A percentile compares a stretch with the other conserved stretches of the same genome.
Evolutionary conservation across 1,139 yeast genomes (phyloP).

Genomic region (Saccharomyces pastorianus): DNA sequence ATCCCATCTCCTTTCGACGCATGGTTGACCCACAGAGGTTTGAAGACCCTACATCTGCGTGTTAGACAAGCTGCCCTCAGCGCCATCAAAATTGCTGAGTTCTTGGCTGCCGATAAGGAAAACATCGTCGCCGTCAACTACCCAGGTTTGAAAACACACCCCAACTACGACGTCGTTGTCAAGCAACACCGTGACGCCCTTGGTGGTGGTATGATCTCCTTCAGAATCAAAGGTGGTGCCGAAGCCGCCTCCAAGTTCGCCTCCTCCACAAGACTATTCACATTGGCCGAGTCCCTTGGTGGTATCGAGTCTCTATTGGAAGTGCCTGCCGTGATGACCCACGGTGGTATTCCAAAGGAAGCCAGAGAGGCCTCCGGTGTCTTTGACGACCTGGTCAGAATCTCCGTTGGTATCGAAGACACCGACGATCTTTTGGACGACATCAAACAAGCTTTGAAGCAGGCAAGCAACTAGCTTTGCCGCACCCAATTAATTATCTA

Average conservation of each 20-base stretch:
- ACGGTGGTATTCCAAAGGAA: slow-evolving; percentile 79
- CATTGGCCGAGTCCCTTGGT: slow-evolving; percentile 84
- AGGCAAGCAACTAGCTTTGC: slow-evolving; percentile 20
- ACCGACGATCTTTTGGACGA: slow-evolving; percentile 70
- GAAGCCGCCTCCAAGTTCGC: slow-evolving; percentile 68
- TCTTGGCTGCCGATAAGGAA: slow-evolving; percentile 39
- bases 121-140: slow-evolving; percentile 61
- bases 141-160: slow-evolving; percentile 70
- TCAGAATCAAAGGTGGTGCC: slow-evolving; percentile 79
- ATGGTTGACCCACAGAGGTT: slow-evolving; percentile 90
- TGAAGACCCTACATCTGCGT: slow-evolving; percentile 79
- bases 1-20: slow-evolving; percentile 86
- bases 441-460: slow-evolving; percentile 57
- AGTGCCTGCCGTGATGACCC: slow-evolving; percentile 91
- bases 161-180: slow-evolving; percentile 53
- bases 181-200: slow-evolving; percentile 77
- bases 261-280: slow-evolving; percentile 65
- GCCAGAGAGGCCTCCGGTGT: slow-evolving; percentile 79
- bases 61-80: slow-evolving; percentile 59
- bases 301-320: slow-evolving; percentile 83
- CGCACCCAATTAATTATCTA: not conserved
- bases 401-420: slow-evolving; percentile 85
- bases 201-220: slow-evolving; percentile 90
- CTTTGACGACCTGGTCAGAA: slow-evolving; percentile 71
- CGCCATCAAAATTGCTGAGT: slow-evolving; percentile 69